These are phyloP conservation scores for Xylaria arbuscula DNA, from an alignment of 2,329 filamentous ascomycete species.

Conservation along the genomic window DNA sequence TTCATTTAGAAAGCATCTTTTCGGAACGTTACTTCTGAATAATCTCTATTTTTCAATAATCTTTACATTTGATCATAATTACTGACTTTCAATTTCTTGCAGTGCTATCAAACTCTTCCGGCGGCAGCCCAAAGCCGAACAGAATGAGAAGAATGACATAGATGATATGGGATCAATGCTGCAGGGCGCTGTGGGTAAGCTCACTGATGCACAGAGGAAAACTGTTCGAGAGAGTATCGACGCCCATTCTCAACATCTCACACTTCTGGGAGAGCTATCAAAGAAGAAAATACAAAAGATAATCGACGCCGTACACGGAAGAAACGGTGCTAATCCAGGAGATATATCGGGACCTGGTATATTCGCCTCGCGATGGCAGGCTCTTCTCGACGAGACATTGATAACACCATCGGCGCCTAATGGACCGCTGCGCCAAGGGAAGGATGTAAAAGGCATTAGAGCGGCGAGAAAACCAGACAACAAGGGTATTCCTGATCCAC, in stretches of 20 bases:
- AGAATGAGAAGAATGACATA: background rate
- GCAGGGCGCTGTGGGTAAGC: conserved; percentile 55
- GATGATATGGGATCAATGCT: conserved; percentile 56
- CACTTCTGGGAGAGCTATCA: conserved; percentile 65
- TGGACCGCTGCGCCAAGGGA: conserved; percentile 65
- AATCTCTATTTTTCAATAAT: background rate
- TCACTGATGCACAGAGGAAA: conserved; percentile 60
- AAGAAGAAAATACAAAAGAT: conserved; percentile 66
- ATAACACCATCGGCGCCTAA: conserved; percentile 69
- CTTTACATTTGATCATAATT: background rate
- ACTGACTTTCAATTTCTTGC: conserved; percentile 12
- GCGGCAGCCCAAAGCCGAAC: conserved; percentile 34
- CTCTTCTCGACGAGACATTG: conserved; percentile 73
- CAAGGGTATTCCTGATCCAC: conserved; percentile 43
- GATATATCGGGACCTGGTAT: conserved; percentile 73
- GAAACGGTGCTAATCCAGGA: conserved; percentile 16
- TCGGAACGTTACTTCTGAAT: background rate
- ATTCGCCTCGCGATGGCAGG: conserved; percentile 78
- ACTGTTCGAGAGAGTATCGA: conserved; percentile 65
- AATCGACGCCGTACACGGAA: conserved; percentile 54
- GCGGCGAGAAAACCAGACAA: conserved; percentile 59
- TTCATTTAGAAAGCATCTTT: background rate
- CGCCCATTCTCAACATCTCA: conserved; percentile 70
- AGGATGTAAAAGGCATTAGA: conserved; percentile 60
- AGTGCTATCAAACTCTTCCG: conserved; percentile 66